These are phyloP conservation scores for Coccinonectria pachysandricola DNA, from an alignment of 2,329 filamentous ascomycete genomes.

Conservation along the genomic window DNA sequence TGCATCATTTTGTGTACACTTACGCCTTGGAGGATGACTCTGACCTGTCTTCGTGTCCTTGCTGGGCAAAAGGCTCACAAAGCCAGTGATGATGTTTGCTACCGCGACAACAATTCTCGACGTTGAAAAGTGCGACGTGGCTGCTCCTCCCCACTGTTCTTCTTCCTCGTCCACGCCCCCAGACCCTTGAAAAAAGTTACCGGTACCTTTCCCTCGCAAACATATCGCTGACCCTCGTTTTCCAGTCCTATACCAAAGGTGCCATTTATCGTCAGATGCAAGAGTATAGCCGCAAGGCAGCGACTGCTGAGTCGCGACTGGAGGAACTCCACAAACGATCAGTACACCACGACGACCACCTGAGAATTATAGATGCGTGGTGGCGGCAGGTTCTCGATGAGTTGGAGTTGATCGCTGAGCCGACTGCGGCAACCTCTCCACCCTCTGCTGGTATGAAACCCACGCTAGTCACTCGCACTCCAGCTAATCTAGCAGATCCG, in stretches of 20 bases:
- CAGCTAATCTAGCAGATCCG: conserved; percentile 32
- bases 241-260: conserved; percentile 55
- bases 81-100: conserved; percentile 26
- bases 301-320: conserved; percentile 68
- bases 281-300: conserved; percentile 89
- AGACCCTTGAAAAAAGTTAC: too few relatives aligned
- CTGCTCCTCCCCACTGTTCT: conserved; percentile 12
- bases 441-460: conserved; percentile 16
- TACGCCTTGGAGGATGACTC: too few relatives aligned
- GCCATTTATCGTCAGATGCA: conserved; percentile 96
- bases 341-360: conserved; percentile 81
- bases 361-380: conserved; percentile 86
- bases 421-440: conserved; percentile 25
- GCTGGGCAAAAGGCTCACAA: conserved; percentile 28
- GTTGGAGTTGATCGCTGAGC: conserved; percentile 47
- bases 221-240: conserved; percentile 16
- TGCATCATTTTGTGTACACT: too few relatives aligned
- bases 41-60: too few relatives aligned
- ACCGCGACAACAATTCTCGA: conserved; percentile 21
- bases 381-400: conserved; percentile 76
- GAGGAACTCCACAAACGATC: conserved; percentile 70
- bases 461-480: conserved; percentile 5
- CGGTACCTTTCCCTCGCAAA: too few relatives aligned
- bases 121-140: conserved; percentile 14
- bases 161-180: conserved; percentile 11